A percentile compares a stretch with the other conserved stretches of the same genome.
These are phyloP conservation scores for Schizophyllum commune DNA, from an alignment of 1,284 basidiomycete species.

Conservation along the genomic window DNA sequence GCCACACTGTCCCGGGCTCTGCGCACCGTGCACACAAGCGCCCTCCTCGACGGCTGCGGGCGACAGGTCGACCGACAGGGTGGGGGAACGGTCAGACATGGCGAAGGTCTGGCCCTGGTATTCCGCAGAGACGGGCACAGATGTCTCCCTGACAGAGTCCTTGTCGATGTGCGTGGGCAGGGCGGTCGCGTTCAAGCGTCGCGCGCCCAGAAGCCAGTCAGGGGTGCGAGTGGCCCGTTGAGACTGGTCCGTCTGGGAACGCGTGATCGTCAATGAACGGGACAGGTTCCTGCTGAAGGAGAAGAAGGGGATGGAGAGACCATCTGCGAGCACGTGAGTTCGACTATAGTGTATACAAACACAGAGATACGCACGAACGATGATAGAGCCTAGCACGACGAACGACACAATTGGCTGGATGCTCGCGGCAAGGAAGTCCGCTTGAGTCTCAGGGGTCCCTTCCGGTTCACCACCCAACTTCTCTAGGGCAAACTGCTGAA, in stretches of 20 bases:
- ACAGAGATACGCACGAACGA: constrained; percentile 51
- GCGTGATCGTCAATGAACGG: background rate
- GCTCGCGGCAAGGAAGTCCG: constrained; percentile 60
- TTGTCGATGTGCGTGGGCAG: background rate
- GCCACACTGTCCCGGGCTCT: background rate
- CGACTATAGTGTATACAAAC: background rate
- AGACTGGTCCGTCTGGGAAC: background rate
- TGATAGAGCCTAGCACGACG: constrained; percentile 76
- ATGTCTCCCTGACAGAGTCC: background rate
- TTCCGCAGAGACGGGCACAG: background rate
- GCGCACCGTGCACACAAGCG: background rate
- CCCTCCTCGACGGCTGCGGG: background rate
- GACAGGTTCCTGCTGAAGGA: constrained; percentile 54
- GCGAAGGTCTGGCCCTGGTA: background rate
- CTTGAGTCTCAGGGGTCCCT: constrained; percentile 52
- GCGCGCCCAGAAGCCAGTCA: background rate
- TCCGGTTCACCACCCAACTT: constrained; percentile 50
- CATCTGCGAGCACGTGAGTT: constrained; percentile 40
- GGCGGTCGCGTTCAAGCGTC: background rate
- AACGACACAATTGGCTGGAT: constrained; percentile 81
- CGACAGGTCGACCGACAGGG: background rate
- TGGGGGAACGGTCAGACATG: background rate
- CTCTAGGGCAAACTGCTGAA: constrained; percentile 62
- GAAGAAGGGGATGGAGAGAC: constrained; percentile 86
- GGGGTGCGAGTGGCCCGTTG: background rate